Base-by-base conservation (phyloP, 768 basidiomycete species). In the Suillus hirtellus region DNA sequence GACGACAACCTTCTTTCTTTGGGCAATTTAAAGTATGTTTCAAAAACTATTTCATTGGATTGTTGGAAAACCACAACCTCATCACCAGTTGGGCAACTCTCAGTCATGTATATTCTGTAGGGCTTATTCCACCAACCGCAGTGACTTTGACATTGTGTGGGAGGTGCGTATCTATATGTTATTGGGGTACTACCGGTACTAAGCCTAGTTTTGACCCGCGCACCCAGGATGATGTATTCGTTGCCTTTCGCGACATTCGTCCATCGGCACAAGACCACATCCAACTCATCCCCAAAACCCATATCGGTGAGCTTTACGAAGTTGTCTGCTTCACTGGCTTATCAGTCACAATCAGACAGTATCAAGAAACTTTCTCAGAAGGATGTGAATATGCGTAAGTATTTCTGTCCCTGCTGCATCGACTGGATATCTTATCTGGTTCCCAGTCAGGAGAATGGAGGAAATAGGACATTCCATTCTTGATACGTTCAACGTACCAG, bases 341-440 rank as follows among this genome's bases (percentile, higher is more conserved):
- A 27, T 46, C 8, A 37, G 43, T 14, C 35, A 37, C 24, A 12
- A 59, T 27, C 64, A 91, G 90, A 70, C 40, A 91, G 84, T 60
- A 82, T 91, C 21, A 82, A 76, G 66, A 70, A 78, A 1, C 70
- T 92, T 35, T 71, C 65, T 7, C 70, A 69, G 63, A 63, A 69
- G 9, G 85, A 92, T 64, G 78, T 77, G 2, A 68, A 75, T 31
- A 76, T 89, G 61, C 77, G 89, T 90, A 69, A 38, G 77, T n/a
- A 63, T 21, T 71, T 70, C 10, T 49, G 21, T 31, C 63, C 44
- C 9, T 40, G 55, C 34, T 56, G 4, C 62, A 65, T 66, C 63
- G n/a, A 73, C 74, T 73, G 65, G 71, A 63, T 19, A 21, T 21
- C 56, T 17, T n/a, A 9, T 58, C 50, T 46, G 34, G 11, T 44